These are phyloP conservation scores for Letharia columbiana DNA, from an alignment of 495 filamentous ascomycete species.

Conservation along the genomic window DNA sequence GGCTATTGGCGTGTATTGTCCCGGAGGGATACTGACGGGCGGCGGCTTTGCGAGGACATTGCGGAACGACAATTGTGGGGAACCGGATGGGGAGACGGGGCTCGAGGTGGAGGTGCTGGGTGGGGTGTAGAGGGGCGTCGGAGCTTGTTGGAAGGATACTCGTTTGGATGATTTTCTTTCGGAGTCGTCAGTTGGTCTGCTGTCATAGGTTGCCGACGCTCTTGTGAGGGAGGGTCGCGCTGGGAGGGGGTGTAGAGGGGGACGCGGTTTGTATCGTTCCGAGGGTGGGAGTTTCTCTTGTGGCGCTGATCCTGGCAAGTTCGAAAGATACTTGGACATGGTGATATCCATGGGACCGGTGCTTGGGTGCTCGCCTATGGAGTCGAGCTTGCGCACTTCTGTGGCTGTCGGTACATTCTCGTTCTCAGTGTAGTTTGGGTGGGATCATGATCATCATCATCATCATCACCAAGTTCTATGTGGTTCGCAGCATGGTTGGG, in stretches of 20 bases:
- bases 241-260: not conserved
- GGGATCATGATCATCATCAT: not conserved
- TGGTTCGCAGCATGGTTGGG: not conserved
- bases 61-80: not conserved
- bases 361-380: not conserved
- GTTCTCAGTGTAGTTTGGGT: not conserved
- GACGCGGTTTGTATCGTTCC: slow-evolving; percentile 1
- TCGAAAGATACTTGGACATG: not conserved
- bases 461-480: not conserved
- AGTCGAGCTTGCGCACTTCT: not conserved
- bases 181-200: not conserved
- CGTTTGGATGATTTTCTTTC: not conserved
- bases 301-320: not conserved
- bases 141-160: slow-evolving; percentile 1
- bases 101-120: not conserved
- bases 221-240: not conserved
- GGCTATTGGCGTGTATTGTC: not conserved
- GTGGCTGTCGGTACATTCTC: not conserved
- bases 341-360: not conserved
- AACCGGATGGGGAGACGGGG: not conserved
- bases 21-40: not conserved
- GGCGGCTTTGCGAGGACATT: not conserved
- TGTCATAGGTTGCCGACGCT: not conserved
- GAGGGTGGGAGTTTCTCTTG: not conserved
- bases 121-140: not conserved